These are phyloP conservation scores for Zymoseptoria passerinii DNA, from an alignment of 2,329 filamentous ascomycete genomes.

Conservation along the genomic window DNA sequence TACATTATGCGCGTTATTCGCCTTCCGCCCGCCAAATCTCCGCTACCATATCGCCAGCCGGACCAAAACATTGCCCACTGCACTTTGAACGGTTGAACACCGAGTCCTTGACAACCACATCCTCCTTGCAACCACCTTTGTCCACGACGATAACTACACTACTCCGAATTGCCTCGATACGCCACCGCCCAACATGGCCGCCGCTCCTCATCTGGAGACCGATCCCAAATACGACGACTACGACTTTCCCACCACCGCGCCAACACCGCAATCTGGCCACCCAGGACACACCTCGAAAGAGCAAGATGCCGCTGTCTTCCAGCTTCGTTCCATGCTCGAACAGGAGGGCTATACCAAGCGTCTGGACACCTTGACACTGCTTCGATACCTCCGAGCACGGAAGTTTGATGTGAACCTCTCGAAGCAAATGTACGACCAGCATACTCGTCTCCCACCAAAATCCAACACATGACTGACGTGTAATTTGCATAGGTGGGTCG, in stretches of 20 bases:
- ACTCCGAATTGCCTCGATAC: background rate
- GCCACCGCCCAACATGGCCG: slow-evolving; percentile 19
- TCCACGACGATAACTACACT: background rate
- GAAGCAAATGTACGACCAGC: slow-evolving; percentile 70
- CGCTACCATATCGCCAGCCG: slow-evolving; percentile 1
- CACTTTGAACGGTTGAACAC: too few relatives aligned
- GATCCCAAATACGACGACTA: slow-evolving; percentile 94
- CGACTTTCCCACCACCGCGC: slow-evolving; percentile 76
- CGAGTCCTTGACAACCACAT: background rate
- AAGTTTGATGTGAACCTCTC: slow-evolving; percentile 83
- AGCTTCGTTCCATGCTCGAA: slow-evolving; percentile 81
- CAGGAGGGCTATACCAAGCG: slow-evolving; percentile 70
- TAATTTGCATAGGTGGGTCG: slow-evolving; percentile 62
- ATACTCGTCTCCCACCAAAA: background rate
- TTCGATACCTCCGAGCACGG: slow-evolving; percentile 68
- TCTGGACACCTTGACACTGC: slow-evolving; percentile 86
- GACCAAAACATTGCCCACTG: background rate
- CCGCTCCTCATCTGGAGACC: slow-evolving; percentile 42
- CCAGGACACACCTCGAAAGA: slow-evolving; percentile 77
- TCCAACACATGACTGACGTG: slow-evolving; percentile 19
- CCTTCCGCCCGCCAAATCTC: background rate
- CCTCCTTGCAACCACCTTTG: background rate
- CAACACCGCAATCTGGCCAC: slow-evolving; percentile 64
- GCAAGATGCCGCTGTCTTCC: slow-evolving; percentile 82
- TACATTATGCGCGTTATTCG: background rate